These are phyloP conservation scores for Umbelopsis sp. DNA, from an alignment of 371 early-diverging fungal species.

Conservation along the genomic window DNA sequence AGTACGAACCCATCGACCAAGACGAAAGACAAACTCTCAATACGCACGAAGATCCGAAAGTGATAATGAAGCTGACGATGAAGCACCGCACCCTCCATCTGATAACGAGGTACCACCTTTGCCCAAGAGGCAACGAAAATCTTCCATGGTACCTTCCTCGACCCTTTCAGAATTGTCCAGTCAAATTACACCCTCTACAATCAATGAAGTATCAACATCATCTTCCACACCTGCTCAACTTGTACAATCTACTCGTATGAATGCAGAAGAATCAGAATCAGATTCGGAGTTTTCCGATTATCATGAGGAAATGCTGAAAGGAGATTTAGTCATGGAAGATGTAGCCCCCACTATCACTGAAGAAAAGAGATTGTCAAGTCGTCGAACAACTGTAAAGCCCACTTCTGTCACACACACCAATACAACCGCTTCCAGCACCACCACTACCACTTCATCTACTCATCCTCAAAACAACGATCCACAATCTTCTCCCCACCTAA, in stretches of 20 bases:
- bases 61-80: constrained; percentile 20
- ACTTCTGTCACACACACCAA: background rate
- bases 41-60: constrained; percentile 7
- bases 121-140: background rate
- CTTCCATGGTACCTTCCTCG: constrained; percentile 19
- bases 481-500: background rate
- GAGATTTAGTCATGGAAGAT: constrained; percentile 49
- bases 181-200: too few species aligned
- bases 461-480: background rate
- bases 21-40: constrained; percentile 13
- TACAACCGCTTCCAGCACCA: constrained; percentile 16
- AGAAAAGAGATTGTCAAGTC: background rate
- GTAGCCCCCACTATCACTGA: background rate
- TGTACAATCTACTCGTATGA: background rate
- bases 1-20: background rate
- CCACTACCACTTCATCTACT: constrained; percentile 11
- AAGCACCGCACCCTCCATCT: constrained; percentile 18
- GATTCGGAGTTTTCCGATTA: constrained; percentile 60
- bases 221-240: too few species aligned
- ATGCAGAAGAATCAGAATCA: constrained; percentile 38
- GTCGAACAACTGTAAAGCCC: background rate
- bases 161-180: background rate
- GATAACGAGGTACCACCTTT: background rate
- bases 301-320: constrained; percentile 62
- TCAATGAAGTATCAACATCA: too few species aligned